Evolutionary conservation across 2,329 filamentous ascomycete species (phyloP).

Genomic region (Pleoardoris graminearum): DNA sequence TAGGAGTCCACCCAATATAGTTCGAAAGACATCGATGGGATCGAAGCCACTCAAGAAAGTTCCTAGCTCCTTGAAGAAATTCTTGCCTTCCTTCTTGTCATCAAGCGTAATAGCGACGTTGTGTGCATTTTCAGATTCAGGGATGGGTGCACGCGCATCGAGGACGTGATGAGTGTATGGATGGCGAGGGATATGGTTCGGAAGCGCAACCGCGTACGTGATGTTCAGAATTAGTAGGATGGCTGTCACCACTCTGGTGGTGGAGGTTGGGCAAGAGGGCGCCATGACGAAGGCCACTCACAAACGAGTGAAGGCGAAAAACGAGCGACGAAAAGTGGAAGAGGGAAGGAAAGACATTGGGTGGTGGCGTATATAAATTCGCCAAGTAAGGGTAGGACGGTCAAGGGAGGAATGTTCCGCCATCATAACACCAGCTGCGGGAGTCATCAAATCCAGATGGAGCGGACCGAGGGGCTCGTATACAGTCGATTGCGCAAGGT

Average conservation of each 20-base stretch:
- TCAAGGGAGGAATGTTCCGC: constrained; percentile 7
- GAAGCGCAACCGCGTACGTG: constrained; percentile 1
- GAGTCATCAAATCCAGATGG: not conserved
- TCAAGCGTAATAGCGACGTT: not conserved
- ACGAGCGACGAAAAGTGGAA: not conserved
- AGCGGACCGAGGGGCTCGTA: no score
- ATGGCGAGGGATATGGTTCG: not conserved
- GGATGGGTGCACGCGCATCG: not conserved
- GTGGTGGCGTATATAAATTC: not conserved
- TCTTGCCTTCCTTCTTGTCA: constrained; percentile 10
- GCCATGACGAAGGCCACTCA: constrained; percentile 2
- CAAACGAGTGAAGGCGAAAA: constrained; percentile 4
- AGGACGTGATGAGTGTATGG: not conserved
- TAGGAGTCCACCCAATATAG: constrained; percentile 4
- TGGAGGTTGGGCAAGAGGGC: constrained; percentile 1
- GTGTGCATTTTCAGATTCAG: not conserved
- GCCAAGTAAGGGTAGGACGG: constrained; percentile 4
- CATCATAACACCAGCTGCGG: constrained; percentile 1
- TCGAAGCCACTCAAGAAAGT: constrained; percentile 12
- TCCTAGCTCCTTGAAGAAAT: constrained; percentile 13
- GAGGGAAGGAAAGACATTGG: not conserved
- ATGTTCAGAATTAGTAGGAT: constrained; percentile 6
- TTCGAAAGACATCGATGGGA: constrained; percentile 8
- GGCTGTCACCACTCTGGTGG: constrained; percentile 3
- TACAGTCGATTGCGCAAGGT: no score